These are phyloP conservation scores for Erysimum cheiri DNA, from an alignment of 441 rosid species.

Conservation along the genomic window DNA sequence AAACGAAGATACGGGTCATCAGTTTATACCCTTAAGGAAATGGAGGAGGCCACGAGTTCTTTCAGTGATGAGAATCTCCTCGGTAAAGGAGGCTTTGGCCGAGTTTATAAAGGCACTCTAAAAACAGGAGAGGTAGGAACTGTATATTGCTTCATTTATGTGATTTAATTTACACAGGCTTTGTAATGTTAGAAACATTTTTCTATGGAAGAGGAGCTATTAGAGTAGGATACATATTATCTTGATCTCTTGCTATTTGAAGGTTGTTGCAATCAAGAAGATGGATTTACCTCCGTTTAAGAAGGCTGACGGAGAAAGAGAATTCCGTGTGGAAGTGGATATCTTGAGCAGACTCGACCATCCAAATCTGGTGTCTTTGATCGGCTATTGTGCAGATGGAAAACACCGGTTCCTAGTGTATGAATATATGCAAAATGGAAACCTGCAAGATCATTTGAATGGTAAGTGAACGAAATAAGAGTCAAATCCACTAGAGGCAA, in stretches of 20 bases:
- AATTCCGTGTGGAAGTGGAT: conserved; percentile 93
- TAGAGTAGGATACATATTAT: conserved; percentile 19
- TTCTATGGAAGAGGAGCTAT: neutral
- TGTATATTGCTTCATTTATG: conserved; percentile 29
- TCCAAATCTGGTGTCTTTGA: conserved; percentile 83
- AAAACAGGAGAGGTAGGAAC: conserved; percentile 82
- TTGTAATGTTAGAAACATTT: conserved; percentile 21
- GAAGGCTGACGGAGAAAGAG: conserved; percentile 89
- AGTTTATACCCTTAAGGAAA: conserved; percentile 87
- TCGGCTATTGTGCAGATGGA: conserved; percentile 93
- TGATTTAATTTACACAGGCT: conserved; percentile 39
- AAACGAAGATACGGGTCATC: conserved; percentile 69
- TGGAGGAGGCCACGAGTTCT: conserved; percentile 85
- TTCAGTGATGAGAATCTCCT: conserved; percentile 74
- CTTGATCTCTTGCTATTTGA: conserved; percentile 39
- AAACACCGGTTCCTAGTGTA: conserved; percentile 91
- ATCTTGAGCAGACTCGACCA: conserved; percentile 95
- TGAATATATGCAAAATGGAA: conserved; percentile 88
- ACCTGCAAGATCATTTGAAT: conserved; percentile 93
- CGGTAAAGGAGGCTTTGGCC: conserved; percentile 93
- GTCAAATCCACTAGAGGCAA: conserved; percentile 10
- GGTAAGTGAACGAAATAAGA: conserved; percentile 55
- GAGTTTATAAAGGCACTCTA: conserved; percentile 82
- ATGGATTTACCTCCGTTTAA: conserved; percentile 86
- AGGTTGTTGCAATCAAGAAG: conserved; percentile 97